Evolutionary conservation across 768 basidiomycete species (phyloP), one percentile per base, ranked within the genome.

Genomic region (Trametes meyenii): DNA sequence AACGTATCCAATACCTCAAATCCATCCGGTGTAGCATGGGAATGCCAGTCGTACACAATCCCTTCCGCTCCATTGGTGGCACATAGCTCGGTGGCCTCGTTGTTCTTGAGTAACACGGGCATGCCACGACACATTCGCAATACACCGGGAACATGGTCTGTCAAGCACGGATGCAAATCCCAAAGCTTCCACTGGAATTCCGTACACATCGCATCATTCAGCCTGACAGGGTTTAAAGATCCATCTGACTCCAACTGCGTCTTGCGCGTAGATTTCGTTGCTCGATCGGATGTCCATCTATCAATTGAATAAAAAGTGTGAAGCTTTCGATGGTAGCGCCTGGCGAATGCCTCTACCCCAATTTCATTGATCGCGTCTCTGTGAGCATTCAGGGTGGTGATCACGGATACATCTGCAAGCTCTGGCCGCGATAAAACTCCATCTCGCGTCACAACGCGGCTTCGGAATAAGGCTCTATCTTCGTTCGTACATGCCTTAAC

Each of bases 361-460:
- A 74, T 4, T 8, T 63, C 26, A 63, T 81, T 81, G 1, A 79
- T 70, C 50, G 63, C 57, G 65, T 80, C 78, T 53, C 76, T 74
- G 21, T 75, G 69, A 11, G 67, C 40, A 69, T 65, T 65, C 3
- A 14, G 42, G 1, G 50, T 42, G 16, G 75, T 79, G 21, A 81
- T 80, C 13, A 80, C 68, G 0, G 78, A 70, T 2, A 75, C 69
- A 66, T 74, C 62, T 17, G 69, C 29, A 50, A 77, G 79, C 42
- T 14, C 13, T 5, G 21, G 21, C 2, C 45, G 39, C 4, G 54
- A 16, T 17, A 55, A 19, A 54, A n/a, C n/a, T n/a, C n/a, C n/a
- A n/a, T n/a, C n/a, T n/a, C n/a, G n/a, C n/a, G n/a, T n/a, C n/a
- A n/a, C n/a, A n/a, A n/a, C 13, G 6, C 21, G 45, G 19, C 21